A percentile compares a stretch with the other conserved stretches of the same genome.
Conservation (phyloP, 352 stramenopile genomes). For the Phytopythium chamaehyphon region DNA sequence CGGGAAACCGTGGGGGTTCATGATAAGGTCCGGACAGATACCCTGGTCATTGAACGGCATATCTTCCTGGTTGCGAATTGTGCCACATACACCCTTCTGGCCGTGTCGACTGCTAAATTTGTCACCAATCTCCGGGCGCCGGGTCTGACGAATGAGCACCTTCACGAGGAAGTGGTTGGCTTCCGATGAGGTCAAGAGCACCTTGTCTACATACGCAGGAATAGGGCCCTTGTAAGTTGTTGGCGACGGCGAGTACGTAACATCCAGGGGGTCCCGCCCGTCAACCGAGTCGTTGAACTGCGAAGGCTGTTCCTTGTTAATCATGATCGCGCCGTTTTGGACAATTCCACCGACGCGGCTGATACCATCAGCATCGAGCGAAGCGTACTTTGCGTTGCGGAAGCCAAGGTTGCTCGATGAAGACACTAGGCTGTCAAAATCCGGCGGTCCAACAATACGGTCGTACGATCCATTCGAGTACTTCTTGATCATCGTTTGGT, state of each 20-base stretch:
- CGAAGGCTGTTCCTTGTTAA: slow-evolving; percentile 98
- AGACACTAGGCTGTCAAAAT: slow-evolving; percentile 79
- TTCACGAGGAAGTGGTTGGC: slow-evolving; percentile 98
- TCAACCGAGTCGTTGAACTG: slow-evolving; percentile 91
- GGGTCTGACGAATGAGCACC: slow-evolving; percentile 94
- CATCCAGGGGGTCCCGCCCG: slow-evolving; percentile 63
- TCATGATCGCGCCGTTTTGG: slow-evolving; percentile 95
- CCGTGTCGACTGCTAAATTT: slow-evolving; percentile 99
- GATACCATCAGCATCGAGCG: slow-evolving; percentile 97
- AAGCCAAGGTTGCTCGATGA: slow-evolving; percentile 47
- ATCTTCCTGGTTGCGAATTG: slow-evolving; percentile 95
- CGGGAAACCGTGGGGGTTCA: slow-evolving; percentile 99
- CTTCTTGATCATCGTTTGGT: slow-evolving; percentile 95
- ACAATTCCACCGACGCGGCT: slow-evolving; percentile 79
- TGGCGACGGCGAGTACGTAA: slow-evolving; percentile 82
- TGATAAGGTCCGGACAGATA: slow-evolving; percentile 98
- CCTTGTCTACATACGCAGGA: slow-evolving; percentile 97
- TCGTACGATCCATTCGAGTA: slow-evolving; percentile 97
- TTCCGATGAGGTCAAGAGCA: slow-evolving; percentile 98
- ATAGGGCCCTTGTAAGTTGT: slow-evolving; percentile 96
- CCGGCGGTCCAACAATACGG: slow-evolving; percentile 90
- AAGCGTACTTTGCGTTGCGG: slow-evolving; percentile 89
- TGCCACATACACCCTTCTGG: slow-evolving; percentile 99
- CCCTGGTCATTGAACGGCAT: slow-evolving; percentile 99
- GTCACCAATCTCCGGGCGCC: slow-evolving; percentile 98